A percentile compares a stretch with the other conserved stretches of the same genome.
Evolutionary conservation across 257 asterid genomes (phyloP).

Genomic region (Leonotis leonurus): DNA sequence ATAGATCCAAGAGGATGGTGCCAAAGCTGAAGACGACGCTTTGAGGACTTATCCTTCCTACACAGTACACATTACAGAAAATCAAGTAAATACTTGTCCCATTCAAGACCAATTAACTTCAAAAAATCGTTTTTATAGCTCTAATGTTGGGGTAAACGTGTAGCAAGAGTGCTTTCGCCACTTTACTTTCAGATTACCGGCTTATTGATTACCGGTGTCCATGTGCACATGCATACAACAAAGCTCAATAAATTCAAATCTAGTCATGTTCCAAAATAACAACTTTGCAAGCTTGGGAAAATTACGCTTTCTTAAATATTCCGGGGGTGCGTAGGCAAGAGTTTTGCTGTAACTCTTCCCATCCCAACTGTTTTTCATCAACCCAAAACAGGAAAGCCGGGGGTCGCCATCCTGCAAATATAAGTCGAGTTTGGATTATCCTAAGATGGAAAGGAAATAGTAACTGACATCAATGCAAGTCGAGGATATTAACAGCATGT

Average conservation of each 20-base stretch:
- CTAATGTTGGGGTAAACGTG: neutral
- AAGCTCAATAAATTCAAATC: neutral
- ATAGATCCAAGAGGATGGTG: constrained; percentile 80
- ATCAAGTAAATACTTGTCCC: neutral
- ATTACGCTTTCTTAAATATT: constrained; percentile 58
- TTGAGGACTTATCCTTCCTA: constrained; percentile 84
- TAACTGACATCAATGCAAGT: neutral
- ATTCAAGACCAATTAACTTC: too few relatives aligned
- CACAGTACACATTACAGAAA: constrained; percentile 7
- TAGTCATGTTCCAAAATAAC: constrained; percentile 3
- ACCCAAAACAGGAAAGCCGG: constrained; percentile 67
- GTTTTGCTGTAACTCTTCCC: constrained; percentile 82
- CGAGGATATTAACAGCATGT: neutral
- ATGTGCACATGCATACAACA: neutral
- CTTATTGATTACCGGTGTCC: neutral
- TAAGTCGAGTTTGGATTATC: too few relatives aligned
- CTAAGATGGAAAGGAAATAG: too few relatives aligned
- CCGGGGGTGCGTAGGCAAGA: constrained; percentile 76
- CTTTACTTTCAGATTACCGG: neutral
- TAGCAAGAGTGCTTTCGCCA: neutral
- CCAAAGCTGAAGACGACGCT: constrained; percentile 86
- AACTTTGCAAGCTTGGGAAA: neutral
- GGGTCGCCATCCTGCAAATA: constrained; percentile 67
- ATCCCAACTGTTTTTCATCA: constrained; percentile 70
- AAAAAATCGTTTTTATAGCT: too few relatives aligned